These are phyloP conservation scores for Diplocarpon rosae DNA, from an alignment of 2,329 filamentous ascomycete species.

Conservation along the genomic window DNA sequence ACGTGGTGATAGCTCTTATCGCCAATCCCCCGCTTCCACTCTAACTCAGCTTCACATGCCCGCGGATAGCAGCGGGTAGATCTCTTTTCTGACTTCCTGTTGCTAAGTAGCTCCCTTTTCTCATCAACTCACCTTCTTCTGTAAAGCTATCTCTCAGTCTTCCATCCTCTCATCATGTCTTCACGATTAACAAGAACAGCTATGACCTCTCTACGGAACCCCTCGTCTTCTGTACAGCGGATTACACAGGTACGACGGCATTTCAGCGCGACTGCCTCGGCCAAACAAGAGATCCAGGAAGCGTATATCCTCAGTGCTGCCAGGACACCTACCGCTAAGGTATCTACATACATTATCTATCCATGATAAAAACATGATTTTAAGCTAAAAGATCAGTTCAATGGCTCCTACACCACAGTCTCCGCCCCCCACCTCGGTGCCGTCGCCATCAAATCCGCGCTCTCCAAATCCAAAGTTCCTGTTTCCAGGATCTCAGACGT, in stretches of 20 bases:
- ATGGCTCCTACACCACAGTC: constrained; percentile 76
- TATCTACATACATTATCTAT: constrained; percentile 29
- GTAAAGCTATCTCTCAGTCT: background rate
- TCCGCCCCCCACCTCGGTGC: constrained; percentile 82
- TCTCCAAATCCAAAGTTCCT: constrained; percentile 78
- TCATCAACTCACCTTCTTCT: background rate
- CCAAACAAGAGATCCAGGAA: constrained; percentile 63
- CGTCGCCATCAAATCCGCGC: constrained; percentile 79
- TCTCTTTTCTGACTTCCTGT: too few relatives aligned
- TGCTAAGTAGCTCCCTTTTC: too few relatives aligned
- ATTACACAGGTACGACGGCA: constrained; percentile 36
- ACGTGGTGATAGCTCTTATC: background rate
- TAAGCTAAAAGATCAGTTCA: constrained; percentile 53
- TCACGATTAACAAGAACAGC: constrained; percentile 16
- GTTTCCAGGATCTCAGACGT: constrained; percentile 75
- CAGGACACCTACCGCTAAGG: constrained; percentile 82
- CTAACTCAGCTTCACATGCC: too few relatives aligned
- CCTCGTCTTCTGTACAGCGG: constrained; percentile 28
- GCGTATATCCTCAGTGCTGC: constrained; percentile 89
- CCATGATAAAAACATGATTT: background rate
- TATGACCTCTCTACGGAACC: constrained; percentile 18
- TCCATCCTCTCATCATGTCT: constrained; percentile 24
- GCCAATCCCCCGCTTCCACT: background rate
- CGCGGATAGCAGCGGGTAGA: too few relatives aligned
- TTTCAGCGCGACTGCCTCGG: constrained; percentile 39